Evolutionary conservation across 2,329 filamentous ascomycete genomes (phyloP), one percentile per base, ranked within the genome.

Genomic region (Paecilomyces sp.): DNA sequence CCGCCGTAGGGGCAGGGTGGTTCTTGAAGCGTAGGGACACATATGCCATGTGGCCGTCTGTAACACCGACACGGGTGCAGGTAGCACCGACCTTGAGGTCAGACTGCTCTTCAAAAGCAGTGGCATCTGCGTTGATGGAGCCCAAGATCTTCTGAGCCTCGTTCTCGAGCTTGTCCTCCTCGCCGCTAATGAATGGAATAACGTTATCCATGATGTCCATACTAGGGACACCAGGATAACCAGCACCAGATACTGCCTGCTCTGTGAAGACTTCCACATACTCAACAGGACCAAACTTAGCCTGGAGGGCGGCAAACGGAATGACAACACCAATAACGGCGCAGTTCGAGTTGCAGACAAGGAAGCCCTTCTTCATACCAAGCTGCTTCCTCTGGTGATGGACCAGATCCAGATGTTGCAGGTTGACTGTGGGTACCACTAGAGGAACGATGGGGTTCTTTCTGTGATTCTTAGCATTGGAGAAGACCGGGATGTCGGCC

Each of bases 201-300:
- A 97, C 89, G 72, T 97, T 97, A 79, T 97, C 94, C 63, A 97
- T 80, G 62, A 97, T 89, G 76, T 97, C 94, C 92, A 97, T 96
- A 76, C 85, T 90, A 72, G 89, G 88, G 47, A 97, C 73, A 62
- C 77, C 77, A 11, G 77, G 77, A 64, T 80, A 80, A 31, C 93
- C 94, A 6, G 92, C 93, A 60, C 94, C 93, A 1, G 91, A 96
- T 54, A 97, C 87, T 60, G 94, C 93, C 79, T 97, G 94, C 83
- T 96, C 87, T 52, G 94, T 97, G 67, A 97, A 92, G 57, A 97
- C 90, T 62, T 90, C 88, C 66, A 96, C 89, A 68, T 83, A 78
- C 64, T 84, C 81, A 31, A 88, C 81, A n/a, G 88, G 87, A 53
- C 93, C 94, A 70, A 97, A 96, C 68, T 85, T 87, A 57, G 88